Base-by-base conservation (phyloP, 2,329 filamentous ascomycete genomes). In the Arthrobotrys sphaeroides region DNA sequence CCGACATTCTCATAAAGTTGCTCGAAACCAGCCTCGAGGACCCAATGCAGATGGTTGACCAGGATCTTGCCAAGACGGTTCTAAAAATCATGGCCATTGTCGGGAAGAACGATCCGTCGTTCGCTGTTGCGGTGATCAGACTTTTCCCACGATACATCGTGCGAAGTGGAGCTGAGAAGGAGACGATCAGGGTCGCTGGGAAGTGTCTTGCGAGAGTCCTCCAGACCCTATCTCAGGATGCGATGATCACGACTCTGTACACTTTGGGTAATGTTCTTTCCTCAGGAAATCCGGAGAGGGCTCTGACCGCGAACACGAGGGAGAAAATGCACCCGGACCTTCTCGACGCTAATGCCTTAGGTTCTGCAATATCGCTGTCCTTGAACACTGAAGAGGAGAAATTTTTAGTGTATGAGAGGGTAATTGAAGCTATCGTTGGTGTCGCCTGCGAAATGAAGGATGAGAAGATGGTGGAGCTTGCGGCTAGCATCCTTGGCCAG, bases 201-300 rank as follows among this genome's bases (percentile, higher is more conserved):
- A 89, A 89, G 78, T 95, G 91, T 79, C 85, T 99, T 33, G 93
- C 94, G 1, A 90, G 90, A 78, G 89, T 96, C 16, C 85, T 99
- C 66, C 90, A 90, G 78, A 86, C 90, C 79, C 86, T 98, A 10
- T 96, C 95, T 0, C 91, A 96, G 79, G 95, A 99, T 84, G 90
- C 93, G 36, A 88, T 97, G 36, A 98, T 99, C 78, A 96, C 94
- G 3, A 98, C 94, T 0, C 85, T 99, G 7, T 99, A 99, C 83
- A 95, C 93, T 0, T 86, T 99, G n/a, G 95, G 95, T 18, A 99
- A 99, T 81, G 91, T 97, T 2, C 86, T 99, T 12, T 97, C 93
- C 79, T 90, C 93, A 3, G 89, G 88, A 51, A 85, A 78, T 24
- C 79, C 86, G 12, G 88, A 87, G 69, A 83, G 85, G 43, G 84